These are phyloP conservation scores for Chenopodium album DNA, from an alignment of 148 eudicot species.

Conservation along the genomic window DNA sequence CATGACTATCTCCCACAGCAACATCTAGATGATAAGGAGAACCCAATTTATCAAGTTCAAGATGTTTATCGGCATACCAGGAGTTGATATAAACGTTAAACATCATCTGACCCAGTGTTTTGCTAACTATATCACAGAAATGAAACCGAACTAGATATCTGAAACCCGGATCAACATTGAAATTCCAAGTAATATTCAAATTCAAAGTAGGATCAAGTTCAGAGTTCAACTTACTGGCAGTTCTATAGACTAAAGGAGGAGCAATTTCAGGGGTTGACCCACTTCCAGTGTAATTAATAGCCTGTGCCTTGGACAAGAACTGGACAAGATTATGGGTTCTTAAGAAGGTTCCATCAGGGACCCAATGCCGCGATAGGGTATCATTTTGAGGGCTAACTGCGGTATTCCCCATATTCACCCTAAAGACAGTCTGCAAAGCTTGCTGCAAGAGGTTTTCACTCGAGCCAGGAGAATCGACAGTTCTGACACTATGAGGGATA, in stretches of 20 bases:
- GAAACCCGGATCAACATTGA: constrained; percentile 55
- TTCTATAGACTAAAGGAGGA: constrained; percentile 55
- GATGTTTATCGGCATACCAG: constrained; percentile 38
- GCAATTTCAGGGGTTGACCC: constrained; percentile 40
- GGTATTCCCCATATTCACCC: constrained; percentile 65
- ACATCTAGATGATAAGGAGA: constrained; percentile 51
- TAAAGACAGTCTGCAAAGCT: constrained; percentile 45
- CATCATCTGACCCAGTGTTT: constrained; percentile 21
- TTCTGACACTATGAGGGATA: constrained; percentile 39
- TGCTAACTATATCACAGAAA: constrained; percentile 53
- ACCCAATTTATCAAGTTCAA: constrained; percentile 48
- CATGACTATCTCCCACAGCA: constrained; percentile 32
- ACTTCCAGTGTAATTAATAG: constrained; percentile 41
- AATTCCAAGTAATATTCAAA: constrained; percentile 58
- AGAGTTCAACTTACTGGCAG: constrained; percentile 46
- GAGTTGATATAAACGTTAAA: constrained; percentile 61
- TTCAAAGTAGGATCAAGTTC: constrained; percentile 27
- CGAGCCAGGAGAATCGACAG: constrained; percentile 28
- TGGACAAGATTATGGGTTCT: constrained; percentile 34
- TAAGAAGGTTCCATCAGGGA: constrained; percentile 42
- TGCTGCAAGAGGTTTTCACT: constrained; percentile 25
- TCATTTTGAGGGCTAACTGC: constrained; percentile 46
- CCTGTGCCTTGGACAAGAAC: constrained; percentile 26
- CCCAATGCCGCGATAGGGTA: constrained; percentile 52
- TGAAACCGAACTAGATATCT: constrained; percentile 56